A percentile compares a stretch with the other conserved stretches of the same genome.
These are phyloP conservation scores for Dentiscutata heterogama DNA, from an alignment of 371 early-diverging fungal genomes.

Conservation along the genomic window DNA sequence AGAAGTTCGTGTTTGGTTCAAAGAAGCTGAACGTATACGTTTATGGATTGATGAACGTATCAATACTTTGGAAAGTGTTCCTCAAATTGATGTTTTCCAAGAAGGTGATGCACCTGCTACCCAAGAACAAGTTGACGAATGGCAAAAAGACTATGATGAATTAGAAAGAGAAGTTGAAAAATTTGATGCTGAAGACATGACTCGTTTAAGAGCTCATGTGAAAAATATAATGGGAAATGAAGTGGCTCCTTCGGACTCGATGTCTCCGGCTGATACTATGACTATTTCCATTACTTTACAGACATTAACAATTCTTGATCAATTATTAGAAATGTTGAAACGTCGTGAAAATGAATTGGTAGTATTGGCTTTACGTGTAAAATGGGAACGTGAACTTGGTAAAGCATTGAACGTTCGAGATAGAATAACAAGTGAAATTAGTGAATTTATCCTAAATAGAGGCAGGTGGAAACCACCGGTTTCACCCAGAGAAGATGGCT, in stretches of 20 bases:
- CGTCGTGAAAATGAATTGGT: slow-evolving; percentile 55
- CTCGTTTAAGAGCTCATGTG: slow-evolving; percentile 64
- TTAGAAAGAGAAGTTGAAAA: slow-evolving; percentile 61
- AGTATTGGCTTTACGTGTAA: slow-evolving; percentile 54
- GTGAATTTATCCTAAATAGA: slow-evolving; percentile 53
- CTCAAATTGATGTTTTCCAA: slow-evolving; percentile 53
- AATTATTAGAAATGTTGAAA: slow-evolving; percentile 54
- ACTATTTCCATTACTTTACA: slow-evolving; percentile 65
- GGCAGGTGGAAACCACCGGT: slow-evolving; percentile 44
- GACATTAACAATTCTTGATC: slow-evolving; percentile 59
- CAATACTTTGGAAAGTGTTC: slow-evolving; percentile 52
- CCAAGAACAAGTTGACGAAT: slow-evolving; percentile 51
- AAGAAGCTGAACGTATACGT: slow-evolving; percentile 60
- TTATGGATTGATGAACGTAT: slow-evolving; percentile 60
- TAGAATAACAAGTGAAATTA: slow-evolving; percentile 51
- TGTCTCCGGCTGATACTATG: slow-evolving; percentile 66
- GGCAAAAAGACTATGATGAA: slow-evolving; percentile 54
- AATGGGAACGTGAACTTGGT: slow-evolving; percentile 60
- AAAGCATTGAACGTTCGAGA: slow-evolving; percentile 54
- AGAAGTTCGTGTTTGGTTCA: slow-evolving; percentile 63
- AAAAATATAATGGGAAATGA: slow-evolving; percentile 58
- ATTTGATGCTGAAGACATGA: slow-evolving; percentile 64
- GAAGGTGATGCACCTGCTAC: slow-evolving; percentile 47
- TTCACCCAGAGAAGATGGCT: slow-evolving; percentile 13
- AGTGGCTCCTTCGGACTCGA: slow-evolving; percentile 52